Base-by-base conservation (phyloP, 2,329 filamentous ascomycete genomes). In the Penicillium vulpinum region DNA sequence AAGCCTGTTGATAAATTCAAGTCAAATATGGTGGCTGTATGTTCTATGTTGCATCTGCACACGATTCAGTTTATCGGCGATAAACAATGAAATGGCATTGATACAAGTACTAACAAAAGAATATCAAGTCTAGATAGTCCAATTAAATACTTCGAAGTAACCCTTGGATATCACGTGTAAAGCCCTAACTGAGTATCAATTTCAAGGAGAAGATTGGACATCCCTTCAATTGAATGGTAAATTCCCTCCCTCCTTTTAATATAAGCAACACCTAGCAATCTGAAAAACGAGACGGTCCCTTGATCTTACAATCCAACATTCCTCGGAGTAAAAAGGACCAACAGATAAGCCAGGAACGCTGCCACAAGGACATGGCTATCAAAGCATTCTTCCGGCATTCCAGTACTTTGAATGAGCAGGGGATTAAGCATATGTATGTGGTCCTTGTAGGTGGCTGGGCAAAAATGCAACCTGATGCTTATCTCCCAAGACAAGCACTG, bases 381-480 rank as follows among this genome's bases (percentile, higher is more conserved):
- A 57, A 60, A 58, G 61, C 61, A 66, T 66, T 63, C 57, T 55
- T 57, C 35, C 26, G 11, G 22, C 64, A 66, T 65, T 65, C 64
- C 64, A 56, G 15, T 36, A 21, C 40, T n/a, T n/a, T n/a, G n/a
- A 53, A 59, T 57, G 44, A 43, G 57, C 58, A 58, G n/a, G 43
- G 22, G 36, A 41, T 2, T n/a, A 21, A 22, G 31, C 28, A 28
- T 39, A 29, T 4, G 10, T n/a, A n/a, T 15, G 44, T 18, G 22
- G 21, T 15, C 28, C 36, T 49, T 29, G 11, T 4, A 15, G 10
- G 33, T 15, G 24, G 21, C 15, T 10, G 13, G n/a, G 6, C 21
- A 39, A 33, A 58, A 56, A 66, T 65, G 29, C 57, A 50, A 54
- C 9, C 15, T 5, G 48, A 64, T 60, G 54, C 61, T 60, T 62